These are phyloP conservation scores for Limonium bicolor DNA, from an alignment of 148 eudicot genomes.

Conservation along the genomic window DNA sequence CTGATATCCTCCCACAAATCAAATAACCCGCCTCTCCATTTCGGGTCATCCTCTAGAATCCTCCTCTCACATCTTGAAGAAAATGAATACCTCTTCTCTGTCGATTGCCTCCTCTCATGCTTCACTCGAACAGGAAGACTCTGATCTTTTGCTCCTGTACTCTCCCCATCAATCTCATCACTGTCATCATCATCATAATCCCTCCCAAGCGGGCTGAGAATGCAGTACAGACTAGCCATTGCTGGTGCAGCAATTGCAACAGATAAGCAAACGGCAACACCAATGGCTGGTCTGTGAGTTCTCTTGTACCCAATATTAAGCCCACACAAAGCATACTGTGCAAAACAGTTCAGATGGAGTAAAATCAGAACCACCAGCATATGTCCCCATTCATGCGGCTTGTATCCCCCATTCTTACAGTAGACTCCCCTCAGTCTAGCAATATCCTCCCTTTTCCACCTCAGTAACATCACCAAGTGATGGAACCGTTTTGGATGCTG, in stretches of 20 bases:
- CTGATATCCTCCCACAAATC: constrained; percentile 75
- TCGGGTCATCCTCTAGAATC: constrained; percentile 32
- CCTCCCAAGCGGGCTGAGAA: constrained; percentile 82
- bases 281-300: constrained; percentile 55
- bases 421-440: constrained; percentile 41
- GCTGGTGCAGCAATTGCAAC: constrained; percentile 89
- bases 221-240: constrained; percentile 58
- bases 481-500: constrained; percentile 74
- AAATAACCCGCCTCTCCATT: constrained; percentile 73
- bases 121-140: no score
- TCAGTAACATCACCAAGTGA: constrained; percentile 54
- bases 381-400: constrained; percentile 75
- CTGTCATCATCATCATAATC: constrained; percentile 45
- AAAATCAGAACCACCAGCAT: constrained; percentile 35
- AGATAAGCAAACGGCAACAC: constrained; percentile 52
- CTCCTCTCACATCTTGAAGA: constrained; percentile 33
- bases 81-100: constrained; percentile 49
- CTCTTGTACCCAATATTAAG: constrained; percentile 55
- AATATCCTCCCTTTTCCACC: constrained; percentile 73
- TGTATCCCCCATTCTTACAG: constrained; percentile 74
- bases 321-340: constrained; percentile 47
- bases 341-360: constrained; percentile 43
- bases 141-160: constrained; percentile 9
- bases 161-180: constrained; percentile 23
- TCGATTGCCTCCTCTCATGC: constrained; percentile 20